A percentile compares a stretch with the other conserved stretches of the same genome.
These are phyloP conservation scores for Lentinula boryana DNA, from an alignment of 768 basidiomycete species.

Conservation along the genomic window DNA sequence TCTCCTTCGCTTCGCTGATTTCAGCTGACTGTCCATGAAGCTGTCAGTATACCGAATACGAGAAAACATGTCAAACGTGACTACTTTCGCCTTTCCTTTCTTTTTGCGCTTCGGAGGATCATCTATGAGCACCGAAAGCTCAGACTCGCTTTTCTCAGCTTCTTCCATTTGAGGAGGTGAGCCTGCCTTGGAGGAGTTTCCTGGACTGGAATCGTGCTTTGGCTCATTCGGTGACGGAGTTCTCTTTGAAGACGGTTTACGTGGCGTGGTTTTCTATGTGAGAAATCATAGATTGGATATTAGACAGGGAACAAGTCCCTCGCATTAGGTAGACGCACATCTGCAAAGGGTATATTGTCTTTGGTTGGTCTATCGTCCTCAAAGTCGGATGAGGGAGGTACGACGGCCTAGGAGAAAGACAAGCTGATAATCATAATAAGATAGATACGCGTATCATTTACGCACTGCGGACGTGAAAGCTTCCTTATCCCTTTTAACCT, in stretches of 20 bases:
- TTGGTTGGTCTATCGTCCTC: constrained; percentile 9
- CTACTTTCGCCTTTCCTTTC: constrained; percentile 30
- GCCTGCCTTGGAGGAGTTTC: background rate
- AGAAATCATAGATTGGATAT: background rate
- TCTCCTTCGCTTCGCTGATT: constrained; percentile 21
- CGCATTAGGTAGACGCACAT: background rate
- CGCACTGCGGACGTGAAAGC: constrained; percentile 33
- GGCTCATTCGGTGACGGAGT: background rate
- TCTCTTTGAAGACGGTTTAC: background rate
- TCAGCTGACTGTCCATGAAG: constrained; percentile 16
- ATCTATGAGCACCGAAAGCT: constrained; percentile 54
- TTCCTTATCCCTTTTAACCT: constrained; percentile 9
- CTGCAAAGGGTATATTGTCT: background rate
- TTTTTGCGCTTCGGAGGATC: constrained; percentile 39
- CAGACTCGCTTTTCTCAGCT: constrained; percentile 44
- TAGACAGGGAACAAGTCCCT: background rate
- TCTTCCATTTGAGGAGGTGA: background rate
- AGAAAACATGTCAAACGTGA: background rate
- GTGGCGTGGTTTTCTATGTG: background rate
- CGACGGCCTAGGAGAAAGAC: constrained; percentile 20
- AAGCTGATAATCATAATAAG: background rate
- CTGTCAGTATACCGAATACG: constrained; percentile 8
- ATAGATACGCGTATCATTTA: background rate
- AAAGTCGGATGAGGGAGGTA: constrained; percentile 32
- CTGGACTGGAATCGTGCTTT: background rate